Evolutionary conservation across 2,329 filamentous ascomycete species (phyloP).

Genomic region (Aulographum hederae): DNA sequence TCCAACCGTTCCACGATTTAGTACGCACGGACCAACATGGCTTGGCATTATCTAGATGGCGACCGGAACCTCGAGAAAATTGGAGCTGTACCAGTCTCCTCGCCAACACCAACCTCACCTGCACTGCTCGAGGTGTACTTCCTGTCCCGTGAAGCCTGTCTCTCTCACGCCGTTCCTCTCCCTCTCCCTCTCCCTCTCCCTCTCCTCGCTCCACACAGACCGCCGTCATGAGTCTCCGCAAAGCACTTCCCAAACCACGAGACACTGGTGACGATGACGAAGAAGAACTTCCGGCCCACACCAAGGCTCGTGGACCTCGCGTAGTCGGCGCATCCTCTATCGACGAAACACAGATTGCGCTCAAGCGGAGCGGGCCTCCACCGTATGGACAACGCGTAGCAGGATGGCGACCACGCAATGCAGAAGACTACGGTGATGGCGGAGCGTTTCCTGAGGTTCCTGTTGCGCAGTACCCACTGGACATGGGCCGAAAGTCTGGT

Average conservation of each 20-base stretch:
- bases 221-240: too few species aligned
- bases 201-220: too few species aligned
- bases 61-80: too few species aligned
- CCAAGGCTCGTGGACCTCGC: constrained; percentile 61
- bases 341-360: constrained; percentile 69
- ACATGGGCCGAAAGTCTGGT: constrained; percentile 71
- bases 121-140: too few species aligned
- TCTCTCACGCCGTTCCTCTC: too few species aligned
- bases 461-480: constrained; percentile 85
- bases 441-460: constrained; percentile 90
- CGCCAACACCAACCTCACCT: too few species aligned
- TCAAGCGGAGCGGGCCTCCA: constrained; percentile 60
- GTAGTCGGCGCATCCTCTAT: constrained; percentile 65
- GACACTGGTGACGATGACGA: constrained; percentile 83
- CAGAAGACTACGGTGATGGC: constrained; percentile 90
- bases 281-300: constrained; percentile 55
- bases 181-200: too few species aligned
- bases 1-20: too few species aligned
- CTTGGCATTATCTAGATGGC: too few species aligned
- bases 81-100: too few species aligned
- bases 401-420: constrained; percentile 76
- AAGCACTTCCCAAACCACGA: constrained; percentile 72
- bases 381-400: constrained; percentile 68
- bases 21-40: too few species aligned
- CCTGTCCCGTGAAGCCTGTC: too few species aligned